A percentile compares a stretch with the other conserved stretches of the same genome.
Evolutionary conservation across 2,329 filamentous ascomycete species (phyloP).

Genomic region (Sporothrix inflata): DNA sequence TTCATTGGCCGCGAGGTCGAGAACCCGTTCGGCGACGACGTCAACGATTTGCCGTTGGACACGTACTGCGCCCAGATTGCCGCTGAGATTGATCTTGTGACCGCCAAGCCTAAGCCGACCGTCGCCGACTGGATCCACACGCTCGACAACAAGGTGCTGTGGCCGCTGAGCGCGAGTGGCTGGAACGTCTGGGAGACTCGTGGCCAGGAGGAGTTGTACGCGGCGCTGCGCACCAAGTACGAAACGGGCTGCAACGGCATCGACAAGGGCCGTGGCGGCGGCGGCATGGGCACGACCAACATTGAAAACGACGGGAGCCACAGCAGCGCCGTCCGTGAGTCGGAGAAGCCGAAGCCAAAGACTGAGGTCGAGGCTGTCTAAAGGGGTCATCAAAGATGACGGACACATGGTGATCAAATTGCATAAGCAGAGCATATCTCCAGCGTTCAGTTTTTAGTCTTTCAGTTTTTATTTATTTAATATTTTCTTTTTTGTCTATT

Average conservation of each 20-base stretch:
- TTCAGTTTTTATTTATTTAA: too few relatives aligned
- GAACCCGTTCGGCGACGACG: conserved; percentile 69
- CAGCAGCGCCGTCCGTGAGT: neutral
- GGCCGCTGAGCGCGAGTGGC: conserved; percentile 49
- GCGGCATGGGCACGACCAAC: neutral
- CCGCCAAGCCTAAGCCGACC: conserved; percentile 55
- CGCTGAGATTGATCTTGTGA: conserved; percentile 65
- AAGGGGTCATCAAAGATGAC: too few relatives aligned
- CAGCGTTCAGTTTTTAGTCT: too few relatives aligned
- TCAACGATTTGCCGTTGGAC: conserved; percentile 69
- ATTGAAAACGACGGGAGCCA: conserved; percentile 7
- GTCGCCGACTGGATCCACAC: conserved; percentile 52
- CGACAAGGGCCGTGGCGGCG: too few relatives aligned
- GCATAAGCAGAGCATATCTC: too few relatives aligned
- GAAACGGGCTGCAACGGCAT: conserved; percentile 22
- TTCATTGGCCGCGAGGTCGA: conserved; percentile 70
- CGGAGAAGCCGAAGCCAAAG: neutral
- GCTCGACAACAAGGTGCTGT: conserved; percentile 45
- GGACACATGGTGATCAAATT: too few relatives aligned
- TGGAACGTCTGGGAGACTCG: conserved; percentile 49
- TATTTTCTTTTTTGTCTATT: too few relatives aligned
- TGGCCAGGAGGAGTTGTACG: conserved; percentile 10
- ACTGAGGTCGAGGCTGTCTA: neutral
- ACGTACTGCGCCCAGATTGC: conserved; percentile 66
- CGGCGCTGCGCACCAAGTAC: conserved; percentile 32